Percentiles rank a stretch among this genome's conserved stretches.
Conservation (phyloP, 441 rosid genomes). For the Monsonia emarginata region DNA sequence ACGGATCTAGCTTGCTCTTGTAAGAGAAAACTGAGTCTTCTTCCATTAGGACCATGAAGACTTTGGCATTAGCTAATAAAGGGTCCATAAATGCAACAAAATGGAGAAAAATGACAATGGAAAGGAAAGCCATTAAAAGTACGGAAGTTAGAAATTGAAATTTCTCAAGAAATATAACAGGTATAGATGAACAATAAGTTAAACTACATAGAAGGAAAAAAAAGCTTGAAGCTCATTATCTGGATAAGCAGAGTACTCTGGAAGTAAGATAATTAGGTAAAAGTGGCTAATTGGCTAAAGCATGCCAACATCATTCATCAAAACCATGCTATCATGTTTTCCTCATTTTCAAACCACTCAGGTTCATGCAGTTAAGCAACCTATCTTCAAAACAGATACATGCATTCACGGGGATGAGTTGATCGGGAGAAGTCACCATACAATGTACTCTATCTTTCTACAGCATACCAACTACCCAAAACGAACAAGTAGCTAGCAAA, state of each 20-base stretch:
- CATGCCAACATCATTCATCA: conserved; percentile 1
- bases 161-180: too few relatives aligned
- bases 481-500: too few relatives aligned
- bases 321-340: conserved; percentile 19
- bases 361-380: conserved; percentile 14
- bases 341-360: conserved; percentile 27
- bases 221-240: not conserved
- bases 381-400: not conserved
- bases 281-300: not conserved
- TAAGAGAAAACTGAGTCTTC: conserved; percentile 25
- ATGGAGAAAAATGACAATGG: conserved; percentile 10
- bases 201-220: not conserved
- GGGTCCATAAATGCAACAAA: conserved; percentile 10
- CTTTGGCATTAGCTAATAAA: conserved; percentile 24
- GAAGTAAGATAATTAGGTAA: not conserved
- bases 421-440: too few relatives aligned
- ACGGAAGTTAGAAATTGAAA: not conserved
- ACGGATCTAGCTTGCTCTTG: conserved; percentile 15
- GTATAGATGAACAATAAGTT: too few relatives aligned
- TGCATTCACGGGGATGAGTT: too few relatives aligned
- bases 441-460: not conserved
- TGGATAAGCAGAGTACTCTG: not conserved
- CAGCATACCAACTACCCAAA: not conserved
- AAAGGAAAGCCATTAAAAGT: conserved; percentile 18
- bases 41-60: conserved; percentile 33